Evolutionary conservation across 352 stramenopile genomes (phyloP), one percentile per base, ranked within the genome.

Genomic region (Peronospora belbahrii): DNA sequence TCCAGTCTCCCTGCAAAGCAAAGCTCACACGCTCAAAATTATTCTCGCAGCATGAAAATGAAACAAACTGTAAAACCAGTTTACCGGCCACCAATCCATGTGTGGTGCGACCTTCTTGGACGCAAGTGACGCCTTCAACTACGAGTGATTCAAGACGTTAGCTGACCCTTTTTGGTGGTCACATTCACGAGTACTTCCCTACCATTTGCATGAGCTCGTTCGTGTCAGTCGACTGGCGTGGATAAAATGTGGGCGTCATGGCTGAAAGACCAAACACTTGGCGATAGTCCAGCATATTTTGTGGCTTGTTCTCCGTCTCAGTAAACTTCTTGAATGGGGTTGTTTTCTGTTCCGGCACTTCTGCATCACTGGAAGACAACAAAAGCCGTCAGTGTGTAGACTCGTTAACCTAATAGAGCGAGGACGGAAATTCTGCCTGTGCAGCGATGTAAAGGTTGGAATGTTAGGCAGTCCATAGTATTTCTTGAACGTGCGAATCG

Each of bases 1-100:
- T 88, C 76, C 76, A 88, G 52, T 88, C 76, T 15, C 76, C 76
- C 76, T 88, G 55, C 24, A 41, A 23, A 48, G 18, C 28, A 50
- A 23, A 41, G 4, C 46, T 51, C 48, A 51, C 34, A 60, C 24
- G 22, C 46, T 42, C 42, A 28, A 61, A 45, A 39, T 20, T 49
- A 22, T 50, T 19, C 22, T 42, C 17, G 3, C 11, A 31, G 33
- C 23, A 37, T 7, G 38, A 3, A 51, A 17, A 28, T 6, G 9
- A 50, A 53, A 43, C 24, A 49, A 33, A 35, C 51, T 20, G 4
- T 28, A 43, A n/a, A 7, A 56, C 25, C 36, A 50, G 9, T 31
- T 52, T 70, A 88, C 76, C 57, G 76, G 76, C 73, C 76, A 85
- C 76, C 76, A 88, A 39, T 81, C 62, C 76, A 88, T 88, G 59